Conservation (phyloP, 305 asterid species). For the Salvia sclarea region DNA sequence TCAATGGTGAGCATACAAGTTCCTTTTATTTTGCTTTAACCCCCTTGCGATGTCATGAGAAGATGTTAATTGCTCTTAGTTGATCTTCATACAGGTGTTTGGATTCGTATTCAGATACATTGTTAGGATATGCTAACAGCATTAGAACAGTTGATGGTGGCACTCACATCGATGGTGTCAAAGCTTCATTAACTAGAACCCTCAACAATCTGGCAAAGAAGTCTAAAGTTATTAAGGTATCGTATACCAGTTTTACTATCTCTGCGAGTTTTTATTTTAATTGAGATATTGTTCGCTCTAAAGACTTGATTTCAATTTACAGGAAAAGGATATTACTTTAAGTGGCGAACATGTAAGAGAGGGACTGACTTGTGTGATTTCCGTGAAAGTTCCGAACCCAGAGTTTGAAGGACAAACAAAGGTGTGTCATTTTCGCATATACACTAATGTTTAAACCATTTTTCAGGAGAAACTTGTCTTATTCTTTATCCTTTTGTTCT, state of each 20-base stretch:
- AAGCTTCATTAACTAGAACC: conserved; percentile 86
- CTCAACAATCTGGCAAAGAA: conserved; percentile 84
- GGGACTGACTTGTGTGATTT: conserved; percentile 91
- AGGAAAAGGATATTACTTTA: conserved; percentile 89
- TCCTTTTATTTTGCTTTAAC: not conserved
- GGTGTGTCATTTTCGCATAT: conserved; percentile 42
- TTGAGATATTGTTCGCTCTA: conserved; percentile 26
- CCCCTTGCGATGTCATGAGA: not conserved
- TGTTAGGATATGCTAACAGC: conserved; percentile 97
- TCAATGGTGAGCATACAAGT: conserved; percentile 65
- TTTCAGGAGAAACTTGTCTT: not conserved
- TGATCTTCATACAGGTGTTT: conserved; percentile 68
- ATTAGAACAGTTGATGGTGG: conserved; percentile 97
- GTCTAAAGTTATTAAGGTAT: conserved; percentile 86
- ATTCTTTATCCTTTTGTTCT: conserved; percentile 15
- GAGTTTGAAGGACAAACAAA: conserved; percentile 99
- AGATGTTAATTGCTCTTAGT: conserved; percentile 25
- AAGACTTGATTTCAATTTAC: conserved; percentile 33
- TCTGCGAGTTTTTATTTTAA: conserved; percentile 6
- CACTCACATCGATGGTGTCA: conserved; percentile 94
- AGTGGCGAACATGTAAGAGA: conserved; percentile 98
- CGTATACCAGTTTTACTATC: conserved; percentile 3
- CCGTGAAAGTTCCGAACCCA: conserved; percentile 92
- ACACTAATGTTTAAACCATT: conserved; percentile 9
- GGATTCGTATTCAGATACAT: conserved; percentile 89